Base-by-base conservation (phyloP, 129 eudicot species). In the Lactuca sativa region DNA sequence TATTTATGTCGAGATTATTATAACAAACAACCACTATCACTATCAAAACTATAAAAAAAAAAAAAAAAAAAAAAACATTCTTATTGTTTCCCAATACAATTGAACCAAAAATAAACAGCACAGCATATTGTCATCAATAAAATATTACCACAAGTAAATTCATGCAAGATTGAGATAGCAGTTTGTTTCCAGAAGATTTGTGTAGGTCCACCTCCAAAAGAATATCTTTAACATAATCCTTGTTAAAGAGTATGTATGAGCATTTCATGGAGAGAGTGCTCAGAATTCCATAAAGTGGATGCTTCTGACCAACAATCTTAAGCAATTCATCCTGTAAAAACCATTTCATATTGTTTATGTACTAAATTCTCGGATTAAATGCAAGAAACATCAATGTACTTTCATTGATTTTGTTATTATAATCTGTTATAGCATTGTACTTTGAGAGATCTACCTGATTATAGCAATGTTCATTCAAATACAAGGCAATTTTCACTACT, bases 181-280 rank as follows among this genome's bases (percentile, higher is more conserved):
- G 74, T 32, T 74, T 77, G 64, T 62, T 79, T 78, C 74, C 85
- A 56, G 92, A 73, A 64, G 88, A 63, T 80, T 86, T 90, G 13
- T 79, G 90, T 40, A 48, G 15, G 40, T 75, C 81, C 40, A 80
- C 77, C 86, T 87, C 95, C n/a, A 62, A 77, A 71, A 93, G 80
- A 77, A 93, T 76, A 82, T 90, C 91, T 80, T 86, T 93, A 63
- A 90, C 90, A 75, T 86, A 86, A 63, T 93, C 99, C 86, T 93
- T 93, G 85, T 86, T 82, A 71, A 90, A 93, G 32, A 93, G 95
- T 55, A 84, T 38, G 81, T 83, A 85, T 48, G 99, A 93, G 82
- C 99, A 90, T 79, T 93, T 93, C 82, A 93, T 56, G 51, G 99
- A 87, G 36, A 93, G 89, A n/a, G 64, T 67, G 75, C 84, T 80